phyloP scores from a whole-genome alignment of 352 stramenopile species.

The Blastocystis sp. region DNA sequence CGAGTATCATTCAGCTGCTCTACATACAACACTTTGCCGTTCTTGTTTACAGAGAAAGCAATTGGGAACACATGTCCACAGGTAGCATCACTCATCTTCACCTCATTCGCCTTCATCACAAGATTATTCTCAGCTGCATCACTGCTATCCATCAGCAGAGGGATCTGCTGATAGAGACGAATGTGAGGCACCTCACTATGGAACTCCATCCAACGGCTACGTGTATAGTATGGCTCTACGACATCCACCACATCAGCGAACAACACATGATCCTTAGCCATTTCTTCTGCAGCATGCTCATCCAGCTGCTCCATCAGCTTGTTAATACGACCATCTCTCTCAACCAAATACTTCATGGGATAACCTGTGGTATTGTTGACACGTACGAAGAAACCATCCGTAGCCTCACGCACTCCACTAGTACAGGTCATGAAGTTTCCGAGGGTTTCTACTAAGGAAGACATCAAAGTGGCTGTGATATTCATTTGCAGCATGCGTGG shows the following conservation, averaged over 20 bases:
- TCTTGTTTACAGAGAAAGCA: not conserved
- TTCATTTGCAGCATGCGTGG: constrained; percentile 49
- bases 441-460: not conserved
- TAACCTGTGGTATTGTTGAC: constrained; percentile 53
- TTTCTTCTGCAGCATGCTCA: not conserved
- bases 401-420: not conserved
- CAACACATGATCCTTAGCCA: constrained; percentile 5
- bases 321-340: constrained; percentile 49
- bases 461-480: constrained; percentile 32
- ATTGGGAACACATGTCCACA: constrained; percentile 57
- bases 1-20: constrained; percentile 11
- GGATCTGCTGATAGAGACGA: constrained; percentile 29
- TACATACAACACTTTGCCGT: not conserved
- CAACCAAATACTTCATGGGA: constrained; percentile 21
- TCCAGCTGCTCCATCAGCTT: constrained; percentile 42
- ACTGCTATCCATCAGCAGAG: not conserved
- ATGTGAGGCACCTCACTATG: constrained; percentile 4
- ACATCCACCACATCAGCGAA: constrained; percentile 35
- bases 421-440: constrained; percentile 15
- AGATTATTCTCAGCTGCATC: not conserved
- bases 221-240: constrained; percentile 35
- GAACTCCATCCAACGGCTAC: constrained; percentile 31
- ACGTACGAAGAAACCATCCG: constrained; percentile 29
- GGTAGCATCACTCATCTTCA: not conserved
- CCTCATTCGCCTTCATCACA: not conserved